These are phyloP conservation scores for Metschnikowia dekortorum DNA, from an alignment of 805 yeast species.

Conservation along the genomic window DNA sequence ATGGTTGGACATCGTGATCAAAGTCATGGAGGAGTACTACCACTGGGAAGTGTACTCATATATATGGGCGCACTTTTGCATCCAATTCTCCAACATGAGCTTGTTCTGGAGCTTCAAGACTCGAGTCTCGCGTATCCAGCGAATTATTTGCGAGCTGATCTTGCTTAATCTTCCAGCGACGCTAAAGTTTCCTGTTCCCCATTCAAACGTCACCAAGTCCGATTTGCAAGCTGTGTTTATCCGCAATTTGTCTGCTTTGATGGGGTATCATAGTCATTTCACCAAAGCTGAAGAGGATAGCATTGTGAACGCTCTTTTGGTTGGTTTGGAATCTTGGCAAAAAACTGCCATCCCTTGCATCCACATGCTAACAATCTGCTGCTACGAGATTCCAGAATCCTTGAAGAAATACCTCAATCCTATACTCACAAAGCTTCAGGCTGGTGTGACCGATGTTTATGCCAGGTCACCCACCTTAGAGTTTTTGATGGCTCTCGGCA, in stretches of 20 bases:
- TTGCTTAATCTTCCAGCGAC: constrained; percentile 41
- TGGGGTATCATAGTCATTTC: constrained; percentile 55
- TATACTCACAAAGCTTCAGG: constrained; percentile 70
- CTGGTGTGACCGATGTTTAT: constrained; percentile 63
- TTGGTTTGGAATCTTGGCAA: constrained; percentile 71
- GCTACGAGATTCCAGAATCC: constrained; percentile 75
- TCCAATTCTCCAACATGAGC: constrained; percentile 58
- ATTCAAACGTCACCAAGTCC: constrained; percentile 42
- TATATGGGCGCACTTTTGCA: constrained; percentile 62
- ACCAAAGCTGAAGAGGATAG: constrained; percentile 59
- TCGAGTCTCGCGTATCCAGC: constrained; percentile 39
- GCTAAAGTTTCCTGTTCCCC: constrained; percentile 31
- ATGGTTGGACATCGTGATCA: constrained; percentile 50
- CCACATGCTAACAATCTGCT: constrained; percentile 69
- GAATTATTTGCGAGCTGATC: constrained; percentile 56
- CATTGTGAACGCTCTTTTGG: constrained; percentile 53
- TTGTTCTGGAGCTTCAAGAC: constrained; percentile 44
- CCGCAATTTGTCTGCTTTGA: constrained; percentile 55
- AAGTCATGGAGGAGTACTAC: constrained; percentile 47
- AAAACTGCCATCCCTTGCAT: constrained; percentile 74
- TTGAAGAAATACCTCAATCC: constrained; percentile 63
- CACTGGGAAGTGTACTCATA: constrained; percentile 72
- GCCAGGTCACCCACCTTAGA: constrained; percentile 74
- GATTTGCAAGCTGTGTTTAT: constrained; percentile 66
- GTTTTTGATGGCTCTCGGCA: constrained; percentile 61